These are phyloP conservation scores for Fusarium nurragi DNA, from an alignment of 2,329 filamentous ascomycete genomes.

Conservation along the genomic window DNA sequence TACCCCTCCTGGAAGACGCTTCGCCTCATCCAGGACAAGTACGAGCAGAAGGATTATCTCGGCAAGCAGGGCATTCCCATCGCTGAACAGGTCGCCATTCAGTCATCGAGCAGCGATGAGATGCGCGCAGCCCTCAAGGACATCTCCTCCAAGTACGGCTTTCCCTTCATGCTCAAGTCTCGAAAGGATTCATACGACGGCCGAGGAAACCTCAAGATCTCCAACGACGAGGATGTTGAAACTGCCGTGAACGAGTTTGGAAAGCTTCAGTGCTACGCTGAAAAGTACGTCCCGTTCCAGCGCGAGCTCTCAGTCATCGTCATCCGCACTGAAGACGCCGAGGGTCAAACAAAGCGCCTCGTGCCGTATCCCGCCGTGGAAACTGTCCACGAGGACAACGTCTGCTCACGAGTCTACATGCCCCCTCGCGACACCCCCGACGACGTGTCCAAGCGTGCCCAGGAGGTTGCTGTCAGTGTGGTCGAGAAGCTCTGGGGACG, in stretches of 20 bases:
- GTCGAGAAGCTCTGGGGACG: constrained; percentile 84
- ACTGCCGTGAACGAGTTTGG: constrained; percentile 76
- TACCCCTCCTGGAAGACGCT: constrained; percentile 89
- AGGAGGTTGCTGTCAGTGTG: constrained; percentile 55
- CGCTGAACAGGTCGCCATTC: constrained; percentile 74
- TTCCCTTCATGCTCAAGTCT: constrained; percentile 92
- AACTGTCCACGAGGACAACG: constrained; percentile 93
- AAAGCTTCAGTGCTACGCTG: constrained; percentile 80
- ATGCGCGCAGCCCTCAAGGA: constrained; percentile 68
- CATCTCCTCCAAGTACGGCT: constrained; percentile 73
- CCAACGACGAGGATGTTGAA: constrained; percentile 58
- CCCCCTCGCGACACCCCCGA: constrained; percentile 84
- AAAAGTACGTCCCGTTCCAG: constrained; percentile 87
- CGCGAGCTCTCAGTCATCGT: constrained; percentile 96
- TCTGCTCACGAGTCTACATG: constrained; percentile 91
- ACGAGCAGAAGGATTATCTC: constrained; percentile 85
- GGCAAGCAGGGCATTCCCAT: constrained; percentile 73
- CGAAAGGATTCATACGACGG: constrained; percentile 93
- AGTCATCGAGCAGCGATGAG: constrained; percentile 61
- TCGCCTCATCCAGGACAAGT: constrained; percentile 93
- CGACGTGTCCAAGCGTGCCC: constrained; percentile 72
- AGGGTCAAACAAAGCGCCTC: constrained; percentile 58
- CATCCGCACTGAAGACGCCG: constrained; percentile 80
- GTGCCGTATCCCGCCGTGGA: constrained; percentile 90
- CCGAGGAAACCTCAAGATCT: constrained; percentile 70